Percentiles rank a stretch among this genome's conserved stretches.
These are phyloP conservation scores for Saccharomyces pastorianus DNA, from an alignment of 1,139 yeast species.

Conservation along the genomic window DNA sequence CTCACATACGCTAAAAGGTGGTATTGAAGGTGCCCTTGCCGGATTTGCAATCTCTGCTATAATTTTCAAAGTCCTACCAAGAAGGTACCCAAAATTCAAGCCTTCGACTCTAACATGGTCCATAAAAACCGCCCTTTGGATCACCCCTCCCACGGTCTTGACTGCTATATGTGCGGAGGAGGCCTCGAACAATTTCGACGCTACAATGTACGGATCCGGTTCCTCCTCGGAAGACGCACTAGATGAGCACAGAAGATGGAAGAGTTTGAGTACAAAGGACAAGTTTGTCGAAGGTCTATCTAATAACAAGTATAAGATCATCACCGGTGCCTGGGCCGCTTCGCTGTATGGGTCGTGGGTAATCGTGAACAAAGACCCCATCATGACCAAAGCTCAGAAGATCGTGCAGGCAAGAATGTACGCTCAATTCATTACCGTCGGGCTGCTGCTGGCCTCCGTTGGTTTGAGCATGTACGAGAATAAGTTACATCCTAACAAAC, in stretches of 20 bases:
- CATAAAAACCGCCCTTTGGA: constrained; percentile 48
- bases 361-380: constrained; percentile 63
- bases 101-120: constrained; percentile 41
- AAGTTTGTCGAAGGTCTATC: constrained; percentile 41
- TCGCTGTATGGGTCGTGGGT: constrained; percentile 81
- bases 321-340: constrained; percentile 78
- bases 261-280: constrained; percentile 38
- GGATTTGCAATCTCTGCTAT: constrained; percentile 51
- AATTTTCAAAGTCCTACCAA: constrained; percentile 38
- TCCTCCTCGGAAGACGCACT: constrained; percentile 35
- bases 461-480: constrained; percentile 58
- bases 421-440: constrained; percentile 75
- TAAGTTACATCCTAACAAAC: constrained; percentile 39
- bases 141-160: constrained; percentile 50
- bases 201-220: constrained; percentile 38
- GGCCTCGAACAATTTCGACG: constrained; percentile 50
- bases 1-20: constrained; percentile 50
- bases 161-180: constrained; percentile 54
- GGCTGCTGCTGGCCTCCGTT: constrained; percentile 54
- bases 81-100: constrained; percentile 37
- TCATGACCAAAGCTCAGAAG: constrained; percentile 74
- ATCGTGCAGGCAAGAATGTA: constrained; percentile 91
- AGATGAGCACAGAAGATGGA: constrained; percentile 48
- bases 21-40: constrained; percentile 49
- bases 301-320: constrained; percentile 65